These are phyloP conservation scores for Rehmannia glutinosa DNA, from an alignment of 257 asterid genomes.

Conservation along the genomic window DNA sequence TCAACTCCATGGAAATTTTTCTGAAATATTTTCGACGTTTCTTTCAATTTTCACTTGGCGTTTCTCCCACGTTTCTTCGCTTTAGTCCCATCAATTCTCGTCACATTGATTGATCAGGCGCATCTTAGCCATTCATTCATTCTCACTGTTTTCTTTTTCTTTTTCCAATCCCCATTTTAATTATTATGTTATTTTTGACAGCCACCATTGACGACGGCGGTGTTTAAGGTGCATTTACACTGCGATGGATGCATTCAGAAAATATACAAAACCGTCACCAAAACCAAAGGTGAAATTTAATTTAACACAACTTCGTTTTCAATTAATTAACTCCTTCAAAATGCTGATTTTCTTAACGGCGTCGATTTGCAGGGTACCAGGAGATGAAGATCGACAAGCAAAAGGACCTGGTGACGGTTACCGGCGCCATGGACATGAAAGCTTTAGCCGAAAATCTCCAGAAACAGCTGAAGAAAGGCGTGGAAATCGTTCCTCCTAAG, in stretches of 20 bases:
- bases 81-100: not conserved
- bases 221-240: slow-evolving; percentile 56
- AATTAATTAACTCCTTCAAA: no score
- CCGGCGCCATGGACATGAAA: slow-evolving; percentile 81
- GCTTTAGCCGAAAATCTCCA: slow-evolving; percentile 54
- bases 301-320: not conserved
- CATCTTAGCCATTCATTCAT: not conserved
- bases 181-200: slow-evolving; percentile 7
- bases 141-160: not conserved
- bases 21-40: not conserved
- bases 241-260: slow-evolving; percentile 86
- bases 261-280: slow-evolving; percentile 50
- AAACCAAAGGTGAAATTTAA: slow-evolving; percentile 50
- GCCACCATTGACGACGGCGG: slow-evolving; percentile 61
- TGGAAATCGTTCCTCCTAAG: slow-evolving; percentile 56
- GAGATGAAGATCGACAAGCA: slow-evolving; percentile 56
- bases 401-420: slow-evolving; percentile 69
- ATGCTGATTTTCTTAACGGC: not conserved
- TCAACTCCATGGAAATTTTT: slow-evolving; percentile 10
- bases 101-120: slow-evolving; percentile 17
- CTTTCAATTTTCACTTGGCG: not conserved
- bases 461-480: slow-evolving; percentile 56
- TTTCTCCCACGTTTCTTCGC: slow-evolving; percentile 9
- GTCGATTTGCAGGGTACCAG: slow-evolving; percentile 44
- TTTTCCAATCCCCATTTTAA: not conserved